These are phyloP conservation scores for Rhizopogon roseolus DNA, from an alignment of 768 basidiomycete genomes.

Conservation along the genomic window DNA sequence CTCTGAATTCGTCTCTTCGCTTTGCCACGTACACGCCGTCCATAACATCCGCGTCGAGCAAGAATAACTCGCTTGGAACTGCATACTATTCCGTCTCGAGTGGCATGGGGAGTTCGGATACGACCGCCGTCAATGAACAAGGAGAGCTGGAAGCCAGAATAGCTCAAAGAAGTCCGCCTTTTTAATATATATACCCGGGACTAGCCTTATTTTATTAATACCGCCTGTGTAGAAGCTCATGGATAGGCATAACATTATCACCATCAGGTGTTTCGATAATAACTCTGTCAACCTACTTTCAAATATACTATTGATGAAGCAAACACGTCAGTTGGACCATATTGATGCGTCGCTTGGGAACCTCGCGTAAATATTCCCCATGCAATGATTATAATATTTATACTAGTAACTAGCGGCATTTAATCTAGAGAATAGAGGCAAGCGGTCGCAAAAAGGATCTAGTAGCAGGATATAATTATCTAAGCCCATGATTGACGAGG, in stretches of 20 bases:
- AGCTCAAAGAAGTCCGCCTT: slow-evolving; percentile 3
- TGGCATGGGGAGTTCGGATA: slow-evolving; percentile 6
- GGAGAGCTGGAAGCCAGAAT: slow-evolving; percentile 18
- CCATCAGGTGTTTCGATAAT: background rate
- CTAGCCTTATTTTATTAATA: background rate
- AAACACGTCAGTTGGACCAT: background rate
- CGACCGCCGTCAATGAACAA: slow-evolving; percentile 20
- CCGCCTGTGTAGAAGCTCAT: background rate
- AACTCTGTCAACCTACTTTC: background rate
- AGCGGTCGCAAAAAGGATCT: no score
- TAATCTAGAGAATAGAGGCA: no score
- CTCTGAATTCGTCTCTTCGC: slow-evolving; percentile 21
- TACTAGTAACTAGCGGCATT: no score
- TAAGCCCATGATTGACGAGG: no score
- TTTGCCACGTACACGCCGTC: slow-evolving; percentile 11
- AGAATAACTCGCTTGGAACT: slow-evolving; percentile 16
- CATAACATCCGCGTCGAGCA: background rate
- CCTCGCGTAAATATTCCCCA: no score
- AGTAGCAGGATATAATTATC: no score
- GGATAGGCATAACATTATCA: background rate
- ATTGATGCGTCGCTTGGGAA: no score
- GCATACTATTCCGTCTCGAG: slow-evolving; percentile 22
- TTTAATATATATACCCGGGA: slow-evolving; percentile 7
- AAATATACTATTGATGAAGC: background rate
- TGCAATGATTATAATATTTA: no score